Conservation (phyloP, 73 alveolate genomes). For the Paramecium primaurelia region DNA sequence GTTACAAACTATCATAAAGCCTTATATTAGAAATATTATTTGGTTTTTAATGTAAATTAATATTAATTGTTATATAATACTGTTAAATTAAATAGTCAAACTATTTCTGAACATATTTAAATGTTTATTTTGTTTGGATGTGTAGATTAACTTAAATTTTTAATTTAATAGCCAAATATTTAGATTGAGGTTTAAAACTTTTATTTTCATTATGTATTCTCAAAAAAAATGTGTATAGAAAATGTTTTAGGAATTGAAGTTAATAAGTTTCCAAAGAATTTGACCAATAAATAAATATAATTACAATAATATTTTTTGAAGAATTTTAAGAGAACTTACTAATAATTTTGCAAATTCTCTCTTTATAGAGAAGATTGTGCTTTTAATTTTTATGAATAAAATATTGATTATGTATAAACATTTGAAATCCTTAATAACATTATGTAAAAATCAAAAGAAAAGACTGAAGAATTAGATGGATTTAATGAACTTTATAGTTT, state of each 20-base stretch:
- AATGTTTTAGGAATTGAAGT: neutral
- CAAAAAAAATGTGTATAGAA: neutral
- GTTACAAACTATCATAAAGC: neutral
- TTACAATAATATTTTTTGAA: neutral
- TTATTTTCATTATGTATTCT: neutral
- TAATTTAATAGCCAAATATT: neutral
- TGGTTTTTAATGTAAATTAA: neutral
- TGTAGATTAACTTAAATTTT: neutral
- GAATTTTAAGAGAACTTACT: neutral
- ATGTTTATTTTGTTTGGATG: neutral
- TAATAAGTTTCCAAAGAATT: neutral
- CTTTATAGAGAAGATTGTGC: neutral
- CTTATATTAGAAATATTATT: neutral
- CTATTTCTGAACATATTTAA: neutral
- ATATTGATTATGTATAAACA: neutral
- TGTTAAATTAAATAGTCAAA: neutral
- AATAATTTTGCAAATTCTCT: neutral
- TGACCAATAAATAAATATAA: neutral
- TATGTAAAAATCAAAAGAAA: neutral
- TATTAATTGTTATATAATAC: neutral
- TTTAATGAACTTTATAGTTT: neutral
- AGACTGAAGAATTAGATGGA: neutral
- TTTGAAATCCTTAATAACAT: neutral
- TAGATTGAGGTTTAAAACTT: neutral
- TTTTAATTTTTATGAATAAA: neutral